Base-by-base conservation (phyloP, 306 rosid genomes). In the Geum urbanum region DNA sequence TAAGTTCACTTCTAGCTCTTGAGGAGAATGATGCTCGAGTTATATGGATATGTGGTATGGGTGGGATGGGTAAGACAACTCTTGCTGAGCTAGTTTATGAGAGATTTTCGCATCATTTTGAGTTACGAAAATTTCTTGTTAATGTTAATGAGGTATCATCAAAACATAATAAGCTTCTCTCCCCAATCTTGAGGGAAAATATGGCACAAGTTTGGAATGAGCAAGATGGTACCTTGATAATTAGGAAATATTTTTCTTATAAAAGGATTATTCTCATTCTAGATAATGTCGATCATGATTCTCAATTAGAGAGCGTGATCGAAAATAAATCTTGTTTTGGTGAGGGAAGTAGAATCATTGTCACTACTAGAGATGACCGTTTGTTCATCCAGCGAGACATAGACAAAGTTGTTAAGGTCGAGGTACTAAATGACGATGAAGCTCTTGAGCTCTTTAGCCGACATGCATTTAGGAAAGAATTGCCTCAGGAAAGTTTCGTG, bases 271-370 rank as follows among this genome's bases (percentile, higher is more conserved):
- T 66, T 48, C 9, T 15, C 15, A 0, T 66, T 0, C 44, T 66
- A 24, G 70, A 82, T 65, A 63, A 81, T 74, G 82, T 79, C 19
- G 78, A 62, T 74, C 69, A 79, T 0, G 10, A 24, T 66, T 15
- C 51, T 10, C 86, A 84, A 41, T 16, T 81, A 8, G 74, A 79
- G 52, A 66, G 6, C 54, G 59, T 76, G 53, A 74, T 35, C 1
- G 69, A 69, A 45, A 19, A 76, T 43, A 71, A 46, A 71, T 55
- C 14, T 6, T 50, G 55, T 18, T 50, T 50, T 50, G 19, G 55
- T 50, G n/a, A 15, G 20, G 55, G 55, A 50, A 84, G 85, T 10
- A 76, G 81, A 73, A 60, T 84, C 6, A 64, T 81, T 5, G 65
- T 84, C 64, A 84, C 83, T 63, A 68, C 72, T 5, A 63, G 81